Evolutionary conservation across 768 basidiomycete species (phyloP).

Genomic region (Aureoboletus auriporus): DNA sequence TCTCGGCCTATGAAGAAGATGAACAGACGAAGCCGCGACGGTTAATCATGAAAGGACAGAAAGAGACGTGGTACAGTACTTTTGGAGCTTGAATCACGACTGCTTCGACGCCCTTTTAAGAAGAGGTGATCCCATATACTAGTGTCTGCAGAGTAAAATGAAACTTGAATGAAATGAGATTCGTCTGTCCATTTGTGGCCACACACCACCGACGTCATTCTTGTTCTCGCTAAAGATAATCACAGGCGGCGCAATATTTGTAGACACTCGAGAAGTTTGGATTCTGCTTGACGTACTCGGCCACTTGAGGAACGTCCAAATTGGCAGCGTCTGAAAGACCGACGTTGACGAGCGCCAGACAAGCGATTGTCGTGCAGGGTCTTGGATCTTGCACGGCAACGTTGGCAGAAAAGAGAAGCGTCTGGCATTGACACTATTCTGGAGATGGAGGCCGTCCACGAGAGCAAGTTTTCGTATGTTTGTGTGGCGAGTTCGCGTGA

Average conservation of each 20-base stretch:
- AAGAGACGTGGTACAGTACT: conserved; percentile 43
- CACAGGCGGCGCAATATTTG: conserved; percentile 98
- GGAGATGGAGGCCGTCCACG: conserved; percentile 81
- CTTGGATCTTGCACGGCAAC: conserved; percentile 98
- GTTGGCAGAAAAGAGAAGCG: conserved; percentile 96
- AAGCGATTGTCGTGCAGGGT: conserved; percentile 96
- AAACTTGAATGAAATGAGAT: not conserved
- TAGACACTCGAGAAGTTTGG: conserved; percentile 96
- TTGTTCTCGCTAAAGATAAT: conserved; percentile 99
- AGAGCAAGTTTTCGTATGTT: conserved; percentile 90
- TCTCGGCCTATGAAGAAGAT: too few species aligned
- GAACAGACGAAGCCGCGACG: too few species aligned
- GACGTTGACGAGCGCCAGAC: conserved; percentile 92
- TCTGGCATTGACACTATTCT: conserved; percentile 97
- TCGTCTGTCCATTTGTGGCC: not conserved
- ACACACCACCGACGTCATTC: conserved; percentile 97
- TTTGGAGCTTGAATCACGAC: conserved; percentile 99
- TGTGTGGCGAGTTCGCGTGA: conserved; percentile 96
- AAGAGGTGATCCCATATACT: conserved; percentile 98
- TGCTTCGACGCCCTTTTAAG: conserved; percentile 94
- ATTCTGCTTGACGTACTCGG: conserved; percentile 99
- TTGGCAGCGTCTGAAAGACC: conserved; percentile 98
- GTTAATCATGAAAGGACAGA: not conserved
- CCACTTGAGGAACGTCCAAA: conserved; percentile 91
- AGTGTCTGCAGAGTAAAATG: conserved; percentile 31